These are phyloP conservation scores for Lactuca sativa DNA, from an alignment of 129 eudicot genomes.

Conservation along the genomic window DNA sequence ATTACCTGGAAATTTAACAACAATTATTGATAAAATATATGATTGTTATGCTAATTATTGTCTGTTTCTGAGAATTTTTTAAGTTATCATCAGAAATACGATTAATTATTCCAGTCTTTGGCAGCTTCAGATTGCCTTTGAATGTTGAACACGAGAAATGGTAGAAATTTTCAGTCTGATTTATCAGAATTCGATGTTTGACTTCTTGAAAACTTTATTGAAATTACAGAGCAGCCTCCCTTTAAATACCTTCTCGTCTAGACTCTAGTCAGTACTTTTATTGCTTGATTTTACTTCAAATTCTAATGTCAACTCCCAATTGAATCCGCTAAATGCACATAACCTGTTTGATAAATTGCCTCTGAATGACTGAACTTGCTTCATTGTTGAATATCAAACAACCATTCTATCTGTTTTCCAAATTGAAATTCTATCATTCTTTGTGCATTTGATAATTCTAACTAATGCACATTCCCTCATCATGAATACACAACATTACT, in stretches of 20 bases:
- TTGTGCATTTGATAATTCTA: neutral
- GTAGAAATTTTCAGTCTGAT: slow-evolving; percentile 23
- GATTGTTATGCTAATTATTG: slow-evolving; percentile 38
- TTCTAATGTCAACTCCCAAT: slow-evolving; percentile 20
- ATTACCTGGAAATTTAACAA: slow-evolving; percentile 31
- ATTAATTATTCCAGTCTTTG: slow-evolving; percentile 21
- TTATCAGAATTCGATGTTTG: slow-evolving; percentile 33
- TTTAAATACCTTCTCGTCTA: slow-evolving; percentile 21
- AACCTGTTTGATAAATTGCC: slow-evolving; percentile 19
- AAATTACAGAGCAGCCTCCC: slow-evolving; percentile 32
- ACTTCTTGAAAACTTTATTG: slow-evolving; percentile 16
- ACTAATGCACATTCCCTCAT: slow-evolving; percentile 14
- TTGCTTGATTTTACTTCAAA: slow-evolving; percentile 32
- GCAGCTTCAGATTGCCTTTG: slow-evolving; percentile 10
- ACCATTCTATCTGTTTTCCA: neutral
- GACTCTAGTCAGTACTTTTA: slow-evolving; percentile 27
- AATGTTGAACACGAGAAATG: slow-evolving; percentile 29
- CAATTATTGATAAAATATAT: slow-evolving; percentile 34
- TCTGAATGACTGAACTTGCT: slow-evolving; percentile 2
- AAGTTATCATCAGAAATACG: slow-evolving; percentile 7
- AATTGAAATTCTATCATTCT: neutral
- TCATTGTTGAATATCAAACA: slow-evolving; percentile 17
- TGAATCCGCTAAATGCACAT: slow-evolving; percentile 24
- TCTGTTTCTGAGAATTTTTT: slow-evolving; percentile 23
- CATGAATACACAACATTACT: slow-evolving; percentile 13